Evolutionary conservation across 139 green algal genomes (phyloP), one percentile per base, ranked within the genome.

Genomic region (Chlorokybus atmophyticus): DNA sequence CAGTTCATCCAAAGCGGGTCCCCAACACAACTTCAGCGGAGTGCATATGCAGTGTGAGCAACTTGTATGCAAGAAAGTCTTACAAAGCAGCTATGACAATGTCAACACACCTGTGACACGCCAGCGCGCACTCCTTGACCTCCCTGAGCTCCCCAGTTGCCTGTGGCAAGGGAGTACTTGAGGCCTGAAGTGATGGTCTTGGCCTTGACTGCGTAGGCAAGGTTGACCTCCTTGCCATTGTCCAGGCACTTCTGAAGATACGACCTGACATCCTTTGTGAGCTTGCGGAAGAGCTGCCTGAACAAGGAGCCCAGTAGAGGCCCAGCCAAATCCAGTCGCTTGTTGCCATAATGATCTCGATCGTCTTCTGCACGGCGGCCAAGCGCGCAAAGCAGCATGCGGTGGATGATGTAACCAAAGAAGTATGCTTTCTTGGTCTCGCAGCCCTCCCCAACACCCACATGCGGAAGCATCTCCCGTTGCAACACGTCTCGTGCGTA

Each of bases 311-410:
- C 62, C 29, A 80, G 31, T 2, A 80, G 64, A 3, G 73, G 73
- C 19, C 73, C 73, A 17, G 57, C 68, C 0, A 80, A 44, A 65
- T 93, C 79, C 62, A 98, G 77, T 14, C 90, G 79, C 79, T 98
- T 98, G 85, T 96, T 95, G 50, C 78, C 82, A 57, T 95, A 98
- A 79, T 95, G 87, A 67, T 98, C 90, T 2, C 90, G 81, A 67
- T 97, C 89, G 57, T 96, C 87, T 64, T 75, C 51, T 23, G 61
- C 52, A 2, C 61, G 49, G 21, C 61, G 55, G 4, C 58, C 57
- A 6, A 77, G 64, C 3, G 64, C 53, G 29, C 50, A 66, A 28
- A 75, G 57, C 55, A 79, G 51, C 35, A 79, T 55, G 0, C 72
- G 52, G 62, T 79, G 47, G 23, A 75, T 64, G 26, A 76, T 74